Evolutionary conservation across 768 basidiomycete genomes (phyloP).

Genomic region (Cystobasidium ongulense): DNA sequence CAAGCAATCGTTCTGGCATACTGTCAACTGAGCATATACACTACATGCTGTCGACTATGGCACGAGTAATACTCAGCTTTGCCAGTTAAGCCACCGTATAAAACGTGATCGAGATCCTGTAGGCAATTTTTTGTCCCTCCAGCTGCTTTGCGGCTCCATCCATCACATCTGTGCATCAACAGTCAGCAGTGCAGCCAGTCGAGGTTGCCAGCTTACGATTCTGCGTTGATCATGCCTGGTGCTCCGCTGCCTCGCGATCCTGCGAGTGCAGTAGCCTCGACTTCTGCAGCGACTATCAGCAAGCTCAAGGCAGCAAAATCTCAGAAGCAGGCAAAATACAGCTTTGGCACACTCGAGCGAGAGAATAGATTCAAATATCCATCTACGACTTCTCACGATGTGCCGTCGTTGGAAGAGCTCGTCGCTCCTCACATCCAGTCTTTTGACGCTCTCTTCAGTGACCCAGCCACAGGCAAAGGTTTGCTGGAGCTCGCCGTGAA

Average conservation of each 20-base stretch:
- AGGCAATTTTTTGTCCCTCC: not conserved
- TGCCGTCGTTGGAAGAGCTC: slow-evolving; percentile 80
- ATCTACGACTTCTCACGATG: slow-evolving; percentile 58
- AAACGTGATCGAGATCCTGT: not conserved
- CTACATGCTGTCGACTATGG: too few relatives aligned
- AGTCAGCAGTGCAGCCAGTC: too few relatives aligned
- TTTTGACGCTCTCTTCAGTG: slow-evolving; percentile 93
- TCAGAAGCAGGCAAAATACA: slow-evolving; percentile 4
- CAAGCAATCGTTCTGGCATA: too few relatives aligned
- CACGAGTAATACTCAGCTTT: too few relatives aligned
- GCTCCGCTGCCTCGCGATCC: not conserved
- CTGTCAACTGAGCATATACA: too few relatives aligned
- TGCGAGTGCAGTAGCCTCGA: not conserved
- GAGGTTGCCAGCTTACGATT: not conserved
- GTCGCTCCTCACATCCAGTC: slow-evolving; percentile 89
- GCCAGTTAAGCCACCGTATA: too few relatives aligned
- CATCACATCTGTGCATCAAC: not conserved
- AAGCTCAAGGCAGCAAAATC: not conserved
- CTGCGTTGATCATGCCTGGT: not conserved
- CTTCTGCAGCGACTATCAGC: not conserved
- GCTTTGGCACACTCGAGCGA: slow-evolving; percentile 40
- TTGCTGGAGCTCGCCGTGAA: slow-evolving; percentile 66
- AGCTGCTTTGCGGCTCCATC: too few relatives aligned
- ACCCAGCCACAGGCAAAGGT: slow-evolving; percentile 65
- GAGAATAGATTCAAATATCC: slow-evolving; percentile 60